Conservation (phyloP, 768 basidiomycete species). For the Crassisporium funariophilum region DNA sequence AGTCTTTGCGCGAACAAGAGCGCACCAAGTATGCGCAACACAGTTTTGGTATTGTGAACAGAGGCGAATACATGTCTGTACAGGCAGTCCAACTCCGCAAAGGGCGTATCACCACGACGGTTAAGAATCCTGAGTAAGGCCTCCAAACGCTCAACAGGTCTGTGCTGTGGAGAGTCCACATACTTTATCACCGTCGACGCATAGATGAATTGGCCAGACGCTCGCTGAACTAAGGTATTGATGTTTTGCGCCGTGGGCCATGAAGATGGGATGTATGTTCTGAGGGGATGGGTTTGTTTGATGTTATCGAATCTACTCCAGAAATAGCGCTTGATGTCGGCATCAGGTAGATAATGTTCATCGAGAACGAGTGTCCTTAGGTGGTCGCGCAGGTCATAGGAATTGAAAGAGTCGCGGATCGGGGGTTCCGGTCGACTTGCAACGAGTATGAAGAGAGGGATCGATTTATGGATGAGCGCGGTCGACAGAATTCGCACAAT, state of each 20-base stretch:
- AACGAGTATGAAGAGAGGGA: conserved; percentile 30
- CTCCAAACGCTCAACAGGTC: conserved; percentile 28
- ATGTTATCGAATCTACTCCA: conserved; percentile 26
- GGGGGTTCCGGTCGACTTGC: conserved; percentile 29
- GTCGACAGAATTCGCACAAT: conserved; percentile 30
- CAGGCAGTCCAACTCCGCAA: conserved; percentile 26
- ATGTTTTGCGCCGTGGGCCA: conserved; percentile 24
- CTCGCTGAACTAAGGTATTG: conserved; percentile 18
- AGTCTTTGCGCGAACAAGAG: conserved; percentile 22
- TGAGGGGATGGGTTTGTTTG: conserved; percentile 22
- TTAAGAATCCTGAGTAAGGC: conserved; percentile 22
- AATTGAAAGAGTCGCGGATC: conserved; percentile 30
- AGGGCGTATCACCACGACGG: conserved; percentile 22
- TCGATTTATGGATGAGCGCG: conserved; percentile 24
- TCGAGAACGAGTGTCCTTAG: conserved; percentile 27
- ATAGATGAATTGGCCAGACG: conserved; percentile 31
- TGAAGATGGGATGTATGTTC: conserved; percentile 22
- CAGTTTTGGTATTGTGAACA: conserved; percentile 26
- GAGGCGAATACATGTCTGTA: conserved; percentile 24
- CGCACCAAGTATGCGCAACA: conserved; percentile 26
- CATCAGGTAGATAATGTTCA: conserved; percentile 24
- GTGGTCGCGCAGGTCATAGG: conserved; percentile 27
- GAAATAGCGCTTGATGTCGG: conserved; percentile 26
- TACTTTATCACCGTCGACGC: conserved; percentile 29
- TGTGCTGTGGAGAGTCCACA: conserved; percentile 26